Evolutionary conservation across 257 asterid species (phyloP), one percentile per base, ranked within the genome.

Genomic region (Solanum gandarillasii): DNA sequence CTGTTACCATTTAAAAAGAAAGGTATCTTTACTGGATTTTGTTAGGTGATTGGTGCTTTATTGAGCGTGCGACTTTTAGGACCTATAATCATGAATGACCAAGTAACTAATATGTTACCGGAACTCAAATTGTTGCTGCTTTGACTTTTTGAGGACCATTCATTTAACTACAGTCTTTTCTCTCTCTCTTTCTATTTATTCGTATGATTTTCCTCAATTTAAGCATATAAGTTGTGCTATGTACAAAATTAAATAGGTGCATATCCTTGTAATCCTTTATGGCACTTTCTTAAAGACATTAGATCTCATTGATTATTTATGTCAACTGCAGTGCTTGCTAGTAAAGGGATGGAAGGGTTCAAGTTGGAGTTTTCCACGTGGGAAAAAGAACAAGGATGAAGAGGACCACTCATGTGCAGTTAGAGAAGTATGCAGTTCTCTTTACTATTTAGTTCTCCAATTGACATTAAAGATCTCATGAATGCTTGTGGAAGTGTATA

Each of bases 321-420:
- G 74, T 23, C 35, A 43, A 86, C 75, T 68, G 76, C 93, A 95
- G 98, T 95, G 98, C 92, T 84, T 95, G 85, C 91, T 95, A 84
- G 98, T 94, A 87, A 95, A 94, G 91, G 98, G 98, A 81, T 95
- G 98, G 98, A 95, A 95, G 89, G 98, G 98, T 73, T 86, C 96
- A 75, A 95, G 98, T 90, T 95, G 98, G 98, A 95, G 98, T 89
- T 94, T 95, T 91, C 98, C 98, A 10, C 98, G 98, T 89, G 98
- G 98, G n/a, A 95, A 95, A 86, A 94, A 95, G 92, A 94, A 90
- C 87, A 95, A 95, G 90, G 98, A 95, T 38, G 98, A 95, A 90
- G 98, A 95, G 88, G 98, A 95, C 88, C 95, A 94, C 87, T 89
- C 91, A 16, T 95, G 98, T 92, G 98, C 98, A 81, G 87, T 95